These are phyloP conservation scores for Pisolithus albus DNA, from an alignment of 768 basidiomycete genomes.

Conservation along the genomic window DNA sequence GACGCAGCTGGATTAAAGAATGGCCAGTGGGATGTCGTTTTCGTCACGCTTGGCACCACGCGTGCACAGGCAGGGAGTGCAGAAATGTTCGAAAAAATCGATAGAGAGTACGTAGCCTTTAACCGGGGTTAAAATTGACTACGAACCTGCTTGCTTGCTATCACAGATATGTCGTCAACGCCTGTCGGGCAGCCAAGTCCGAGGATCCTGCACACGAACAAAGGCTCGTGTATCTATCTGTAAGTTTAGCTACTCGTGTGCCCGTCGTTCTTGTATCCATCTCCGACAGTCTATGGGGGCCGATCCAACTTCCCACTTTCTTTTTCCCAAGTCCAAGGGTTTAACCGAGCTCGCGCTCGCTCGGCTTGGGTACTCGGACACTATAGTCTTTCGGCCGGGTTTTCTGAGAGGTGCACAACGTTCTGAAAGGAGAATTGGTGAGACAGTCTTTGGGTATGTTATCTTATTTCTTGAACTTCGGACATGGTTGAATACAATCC, in stretches of 20 bases:
- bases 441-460: constrained; percentile 39
- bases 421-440: constrained; percentile 31
- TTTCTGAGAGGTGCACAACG: constrained; percentile 46
- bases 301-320: constrained; percentile 39
- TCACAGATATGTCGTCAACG: constrained; percentile 64
- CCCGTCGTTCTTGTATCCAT: not conserved
- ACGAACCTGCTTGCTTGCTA: not conserved
- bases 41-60: constrained; percentile 70
- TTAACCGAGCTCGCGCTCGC: constrained; percentile 66
- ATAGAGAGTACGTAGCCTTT: constrained; percentile 49
- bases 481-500: not conserved
- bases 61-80: constrained; percentile 53
- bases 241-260: constrained; percentile 22
- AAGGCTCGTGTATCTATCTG: constrained; percentile 66
- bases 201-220: constrained; percentile 42
- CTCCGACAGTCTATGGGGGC: constrained; percentile 40
- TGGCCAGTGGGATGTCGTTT: constrained; percentile 68
- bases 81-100: constrained; percentile 68
- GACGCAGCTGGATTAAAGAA: constrained; percentile 43
- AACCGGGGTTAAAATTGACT: too few relatives aligned
- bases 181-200: constrained; percentile 57
- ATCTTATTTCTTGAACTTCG: not conserved
- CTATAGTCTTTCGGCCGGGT: constrained; percentile 62
- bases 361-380: constrained; percentile 60
- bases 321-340: constrained; percentile 68